These are phyloP conservation scores for Teunomyces barrocoloradensis DNA, from an alignment of 805 yeast genomes.

Conservation along the genomic window DNA sequence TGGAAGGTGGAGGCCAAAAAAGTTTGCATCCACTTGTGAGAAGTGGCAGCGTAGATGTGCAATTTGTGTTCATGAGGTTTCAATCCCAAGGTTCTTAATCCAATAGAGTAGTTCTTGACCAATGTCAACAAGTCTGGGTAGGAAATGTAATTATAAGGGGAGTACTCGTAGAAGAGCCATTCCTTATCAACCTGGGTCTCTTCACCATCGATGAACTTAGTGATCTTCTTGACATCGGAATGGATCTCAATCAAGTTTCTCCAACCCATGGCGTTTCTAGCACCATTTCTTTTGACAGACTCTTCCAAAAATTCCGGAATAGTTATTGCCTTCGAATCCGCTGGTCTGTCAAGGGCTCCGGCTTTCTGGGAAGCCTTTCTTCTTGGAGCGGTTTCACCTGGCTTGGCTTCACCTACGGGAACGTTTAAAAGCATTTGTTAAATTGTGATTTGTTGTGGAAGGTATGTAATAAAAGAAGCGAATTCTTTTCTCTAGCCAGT, in stretches of 20 bases:
- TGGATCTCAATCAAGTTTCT: constrained; percentile 75
- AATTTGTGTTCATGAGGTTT: constrained; percentile 56
- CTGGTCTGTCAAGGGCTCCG: constrained; percentile 57
- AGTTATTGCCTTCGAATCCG: constrained; percentile 60
- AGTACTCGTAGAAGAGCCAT: constrained; percentile 83
- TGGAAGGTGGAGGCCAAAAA: constrained; percentile 78
- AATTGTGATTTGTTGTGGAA: not conserved
- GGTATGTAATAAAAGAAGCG: not conserved
- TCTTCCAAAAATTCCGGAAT: constrained; percentile 68
- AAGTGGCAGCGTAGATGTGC: constrained; percentile 86
- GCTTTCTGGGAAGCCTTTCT: constrained; percentile 55
- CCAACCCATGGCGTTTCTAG: constrained; percentile 65
- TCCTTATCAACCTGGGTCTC: constrained; percentile 70
- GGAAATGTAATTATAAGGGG: constrained; percentile 65
- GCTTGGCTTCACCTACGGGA: constrained; percentile 67
- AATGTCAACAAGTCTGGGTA: constrained; percentile 54
- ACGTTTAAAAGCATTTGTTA: constrained; percentile 28
- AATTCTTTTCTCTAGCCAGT: not conserved
- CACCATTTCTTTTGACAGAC: constrained; percentile 55
- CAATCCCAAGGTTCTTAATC: constrained; percentile 72
- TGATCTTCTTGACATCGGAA: constrained; percentile 69
- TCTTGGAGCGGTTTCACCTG: constrained; percentile 83
- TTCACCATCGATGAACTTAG: constrained; percentile 76
- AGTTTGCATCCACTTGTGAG: constrained; percentile 87
- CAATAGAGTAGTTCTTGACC: constrained; percentile 63